Conservation (phyloP, 192 early-diverging fungal species). For the Piromyces finnis region DNA sequence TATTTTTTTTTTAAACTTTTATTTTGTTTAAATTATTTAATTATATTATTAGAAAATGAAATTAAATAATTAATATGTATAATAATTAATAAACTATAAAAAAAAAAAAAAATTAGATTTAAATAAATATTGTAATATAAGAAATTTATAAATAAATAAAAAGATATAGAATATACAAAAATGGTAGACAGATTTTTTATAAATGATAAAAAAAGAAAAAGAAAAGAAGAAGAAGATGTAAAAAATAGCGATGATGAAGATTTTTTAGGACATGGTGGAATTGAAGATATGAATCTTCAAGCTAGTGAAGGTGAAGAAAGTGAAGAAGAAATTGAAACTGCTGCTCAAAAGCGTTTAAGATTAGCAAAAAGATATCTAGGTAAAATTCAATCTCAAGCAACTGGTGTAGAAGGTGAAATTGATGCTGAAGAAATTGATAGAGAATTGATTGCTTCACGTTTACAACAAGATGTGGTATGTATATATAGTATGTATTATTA, state of each 20-base stretch:
- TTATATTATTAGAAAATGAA: too few relatives aligned
- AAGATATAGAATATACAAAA: too few relatives aligned
- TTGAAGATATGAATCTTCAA: constrained; percentile 35
- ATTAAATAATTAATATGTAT: too few relatives aligned
- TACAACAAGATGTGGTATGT: constrained; percentile 58
- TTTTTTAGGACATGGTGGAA: constrained; percentile 25
- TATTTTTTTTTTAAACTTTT: too few relatives aligned
- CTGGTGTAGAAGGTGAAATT: constrained; percentile 48
- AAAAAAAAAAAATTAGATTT: too few relatives aligned
- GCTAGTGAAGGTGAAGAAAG: constrained; percentile 41
- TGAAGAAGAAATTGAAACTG: constrained; percentile 54
- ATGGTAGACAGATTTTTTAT: background rate
- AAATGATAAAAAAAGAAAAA: background rate
- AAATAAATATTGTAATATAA: too few relatives aligned
- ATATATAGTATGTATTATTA: background rate
- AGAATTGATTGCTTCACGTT: constrained; percentile 75
- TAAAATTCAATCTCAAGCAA: constrained; percentile 45
- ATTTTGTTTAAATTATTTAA: too few relatives aligned
- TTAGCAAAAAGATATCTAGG: constrained; percentile 82
- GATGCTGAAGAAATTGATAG: constrained; percentile 85
- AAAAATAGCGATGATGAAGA: constrained; percentile 19
- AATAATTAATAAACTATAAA: too few relatives aligned
- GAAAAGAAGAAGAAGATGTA: constrained; percentile 10
- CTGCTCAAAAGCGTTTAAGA: constrained; percentile 80
- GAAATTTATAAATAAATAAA: too few relatives aligned